A percentile compares a stretch with the other conserved stretches of the same genome.
phyloP scores from a whole-genome alignment of 1,284 basidiomycete genomes.

The Cutaneotrichosporon cyanovorans region DNA sequence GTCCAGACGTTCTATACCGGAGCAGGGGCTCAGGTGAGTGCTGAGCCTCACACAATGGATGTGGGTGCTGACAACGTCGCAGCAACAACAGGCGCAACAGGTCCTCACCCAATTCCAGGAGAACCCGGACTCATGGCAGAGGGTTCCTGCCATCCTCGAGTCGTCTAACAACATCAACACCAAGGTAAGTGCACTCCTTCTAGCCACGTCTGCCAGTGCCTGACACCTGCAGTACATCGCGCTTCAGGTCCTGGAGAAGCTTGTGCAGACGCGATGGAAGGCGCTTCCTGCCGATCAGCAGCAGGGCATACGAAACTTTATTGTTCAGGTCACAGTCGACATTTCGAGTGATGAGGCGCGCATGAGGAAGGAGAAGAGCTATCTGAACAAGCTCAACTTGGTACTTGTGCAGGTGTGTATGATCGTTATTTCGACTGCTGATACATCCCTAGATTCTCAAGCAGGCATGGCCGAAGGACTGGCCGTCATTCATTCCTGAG shows the following conservation, averaged over 20 bases:
- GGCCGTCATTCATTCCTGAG: constrained; percentile 96
- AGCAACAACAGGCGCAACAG: constrained; percentile 89
- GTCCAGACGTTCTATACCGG: constrained; percentile 75
- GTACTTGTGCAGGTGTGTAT: constrained; percentile 78
- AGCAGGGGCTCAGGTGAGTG: constrained; percentile 62
- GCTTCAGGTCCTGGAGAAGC: constrained; percentile 87
- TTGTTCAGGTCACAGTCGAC: constrained; percentile 88
- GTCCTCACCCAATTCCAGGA: constrained; percentile 94
- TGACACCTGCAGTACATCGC: constrained; percentile 67
- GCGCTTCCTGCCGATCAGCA: constrained; percentile 88
- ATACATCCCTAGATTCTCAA: constrained; percentile 78
- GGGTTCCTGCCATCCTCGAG: constrained; percentile 91
- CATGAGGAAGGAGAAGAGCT: constrained; percentile 88
- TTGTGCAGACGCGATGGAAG: constrained; percentile 94
- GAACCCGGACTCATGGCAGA: constrained; percentile 94
- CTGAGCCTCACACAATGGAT: not conserved
- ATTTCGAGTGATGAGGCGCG: constrained; percentile 79
- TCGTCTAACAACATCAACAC: constrained; percentile 77
- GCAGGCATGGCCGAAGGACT: constrained; percentile 99
- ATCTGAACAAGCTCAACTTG: constrained; percentile 93
- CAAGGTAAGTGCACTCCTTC: constrained; percentile 56
- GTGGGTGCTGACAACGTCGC: constrained; percentile 10
- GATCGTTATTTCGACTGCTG: not conserved
- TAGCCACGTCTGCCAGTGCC: not conserved
- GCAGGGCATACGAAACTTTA: constrained; percentile 93